Evolutionary conservation across 2,329 filamentous ascomycete species (phyloP), one percentile per base, ranked within the genome.

Genomic region (Leptographium galeiforme): DNA sequence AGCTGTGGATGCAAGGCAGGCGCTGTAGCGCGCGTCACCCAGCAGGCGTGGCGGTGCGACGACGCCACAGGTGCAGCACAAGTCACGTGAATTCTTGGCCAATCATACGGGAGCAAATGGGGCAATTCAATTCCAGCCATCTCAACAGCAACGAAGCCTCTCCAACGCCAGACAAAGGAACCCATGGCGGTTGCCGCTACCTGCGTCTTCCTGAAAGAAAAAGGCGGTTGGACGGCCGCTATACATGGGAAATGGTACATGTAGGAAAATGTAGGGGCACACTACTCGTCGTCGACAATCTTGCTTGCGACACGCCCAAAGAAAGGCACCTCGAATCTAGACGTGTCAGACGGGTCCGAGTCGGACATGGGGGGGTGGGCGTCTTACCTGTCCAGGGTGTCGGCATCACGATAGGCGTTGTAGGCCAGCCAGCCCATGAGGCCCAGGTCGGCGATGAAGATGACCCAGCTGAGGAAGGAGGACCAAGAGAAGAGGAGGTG

Each of bases 401-500:
- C 77, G 70, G 87, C 89, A 70, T 97, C 90, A 61, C 79, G 75
- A 72, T 95, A 97, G 16, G 93, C 90, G 61, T 83, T 82, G 61
- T 86, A 68, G 6, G 85, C 81, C 62, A 97, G 69, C 65, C 84
- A 89, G 0, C 70, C 85, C 59, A 96, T 93, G 53, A 94, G 68
- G 1, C 68, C 77, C 19, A 96, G 57, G 65, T 98, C 91, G 25
- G 76, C 76, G 11, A 88, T 67, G 58, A 96, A 82, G 51, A 98
- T 70, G 19, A 91, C 65, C 87, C 89, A 96, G 57, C 85, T 90
- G 2, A 97, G 72, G 53, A 94, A 82, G 2, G 74, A 76, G 30
- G 87, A 91, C 86, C 89, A 95, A 13, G 83, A 84, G 67, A 97
- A 84, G 44, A 97, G 71, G 40, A 97, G 76, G 65, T 97, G 91